Base-by-base conservation (phyloP, 371 early-diverging fungal species). In the Funneliformis caledonium region DNA sequence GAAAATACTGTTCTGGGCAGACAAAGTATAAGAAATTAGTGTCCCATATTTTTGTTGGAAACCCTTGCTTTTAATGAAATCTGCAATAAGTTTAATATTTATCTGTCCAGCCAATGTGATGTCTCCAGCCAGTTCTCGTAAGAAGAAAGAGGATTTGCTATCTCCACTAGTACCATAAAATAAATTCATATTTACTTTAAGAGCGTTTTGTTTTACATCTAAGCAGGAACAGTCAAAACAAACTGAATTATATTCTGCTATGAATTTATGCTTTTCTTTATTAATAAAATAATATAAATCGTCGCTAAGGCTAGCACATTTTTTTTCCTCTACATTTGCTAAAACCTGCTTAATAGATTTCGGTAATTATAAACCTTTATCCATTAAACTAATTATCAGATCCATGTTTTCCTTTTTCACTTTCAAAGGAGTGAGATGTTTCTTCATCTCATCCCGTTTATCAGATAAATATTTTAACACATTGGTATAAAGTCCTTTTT, bases 41-140 rank as follows among this genome's bases (percentile, higher is more conserved):
- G 26, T 72, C 26, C 14, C 73, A n/a, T 72, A 72, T 72, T 75
- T 75, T 8, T 60, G 61, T 12, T 9, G 10, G 45, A 76, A 76
- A 31, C 64, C 5, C 45, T 76, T 76, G 43, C 22, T 42, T 64
- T 22, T 19, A 22, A 76, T n/a, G 43, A 61, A 45, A 0, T 76
- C n/a, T 2, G 7, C 26, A 76, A 76, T 37, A 45, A 76, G 47
- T 16, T 76, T 76, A 10, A 76, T 76, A 76, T 76, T 76, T n/a
- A n/a, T 14, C 45, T 76, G 76, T 1, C 76, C 52, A 47, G 76
- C 76, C 19, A 64, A 62, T 22, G 62, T 76, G 4, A 76, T 45
- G 0, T 47, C 64, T 0, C 76, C 62, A 1, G 76, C 76, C 37
- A 76, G 37, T 47, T 2, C 22, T 45, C 33, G 62, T 14, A n/a